Evolutionary conservation across 2,329 filamentous ascomycete genomes (phyloP), one percentile per base, ranked within the genome.

Genomic region (Alternaria triticimaculans): DNA sequence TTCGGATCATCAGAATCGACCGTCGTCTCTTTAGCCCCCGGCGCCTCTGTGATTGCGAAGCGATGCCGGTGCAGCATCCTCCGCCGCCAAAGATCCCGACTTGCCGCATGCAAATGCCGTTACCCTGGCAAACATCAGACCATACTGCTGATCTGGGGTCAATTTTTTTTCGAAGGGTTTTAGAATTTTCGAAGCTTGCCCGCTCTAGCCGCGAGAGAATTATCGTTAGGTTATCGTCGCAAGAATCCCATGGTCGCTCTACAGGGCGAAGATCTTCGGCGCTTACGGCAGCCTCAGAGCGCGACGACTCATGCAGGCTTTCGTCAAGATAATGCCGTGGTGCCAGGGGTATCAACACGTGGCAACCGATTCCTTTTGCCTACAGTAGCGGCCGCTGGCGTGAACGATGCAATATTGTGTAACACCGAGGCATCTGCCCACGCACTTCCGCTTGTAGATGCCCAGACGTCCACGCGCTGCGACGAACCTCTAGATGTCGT

Each of bases 331-430:
- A 67, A 67, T 72, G 68, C 69, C 72, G 72, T 72, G 66, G 26
- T 55, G 65, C 59, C 67, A 72, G 68, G 68, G 69, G 68, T 64
- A 48, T 49, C 61, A 70, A 73, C 74, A 76, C 74, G 74, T 76
- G 74, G 72, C 69, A 72, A 70, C 67, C 68, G 73, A 73, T 69
- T 71, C 62, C 65, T 68, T 73, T 66, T 72, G 63, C 63, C 66
- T 69, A 41, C 37, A 41, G 37, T 41, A 69, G 70, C 72, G 72
- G 72, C 66, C 73, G 71, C 72, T 76, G 72, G 74, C 72, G 74
- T 73, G 72, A 75, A 75, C 64, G 58, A 68, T 58, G 66, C 45
- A 64, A 55, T 25, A 58, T 60, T 45, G 66, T 59, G 60, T 64
- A 43, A 60, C 62, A 62, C 55, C 41, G 53, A 62, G 57, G 54